Base-by-base conservation (phyloP, 177 flowering plant genomes). In the Vitis hybrid region DNA sequence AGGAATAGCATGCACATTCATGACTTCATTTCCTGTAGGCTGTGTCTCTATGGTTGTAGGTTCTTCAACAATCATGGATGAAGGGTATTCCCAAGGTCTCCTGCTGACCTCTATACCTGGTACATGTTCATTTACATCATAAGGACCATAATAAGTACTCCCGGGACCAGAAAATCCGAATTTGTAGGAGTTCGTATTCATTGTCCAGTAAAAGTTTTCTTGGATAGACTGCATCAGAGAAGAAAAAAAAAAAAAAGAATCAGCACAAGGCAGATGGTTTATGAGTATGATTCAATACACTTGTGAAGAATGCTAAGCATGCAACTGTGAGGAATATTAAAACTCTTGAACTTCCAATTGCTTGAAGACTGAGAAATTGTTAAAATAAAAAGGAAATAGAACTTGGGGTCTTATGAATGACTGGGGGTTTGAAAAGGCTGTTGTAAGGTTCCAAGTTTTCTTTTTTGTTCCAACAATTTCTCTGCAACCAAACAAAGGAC, bases 141-240 rank as follows among this genome's bases (percentile, higher is more conserved):
- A 82, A 18, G 67, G 56, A 55, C 70, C 13, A 56, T 66, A 77
- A 63, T 70, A 80, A 35, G 80, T 70, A 74, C 67, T 72, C 68
- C 77, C 78, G 4, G 56, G 72, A 40, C 72, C 80, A 58, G 82
- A 74, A 18, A 66, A 46, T 48, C 76, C 84, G 70, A 65, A 76
- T 51, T 82, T 82, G 71, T 82, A 82, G 3, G 78, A 49, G 56
- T 79, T 70, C 70, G 75, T 69, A 69, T 74, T 76, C 78, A 74
- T 74, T 56, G 82, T 59, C 84, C 82, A 79, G 72, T 79, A 79
- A 6, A 54, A 63, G 71, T 71, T 76, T 56, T 74, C 82, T 82
- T 81, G 78, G 24, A 27, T n/a, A 55, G 52, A 63, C 13, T 55
- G 69, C 27, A 18, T 8, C 18, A 76, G 12, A 67, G 12, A 21